Evolutionary conservation across 768 basidiomycete genomes (phyloP).

Genomic region (Serendipita sp.): DNA sequence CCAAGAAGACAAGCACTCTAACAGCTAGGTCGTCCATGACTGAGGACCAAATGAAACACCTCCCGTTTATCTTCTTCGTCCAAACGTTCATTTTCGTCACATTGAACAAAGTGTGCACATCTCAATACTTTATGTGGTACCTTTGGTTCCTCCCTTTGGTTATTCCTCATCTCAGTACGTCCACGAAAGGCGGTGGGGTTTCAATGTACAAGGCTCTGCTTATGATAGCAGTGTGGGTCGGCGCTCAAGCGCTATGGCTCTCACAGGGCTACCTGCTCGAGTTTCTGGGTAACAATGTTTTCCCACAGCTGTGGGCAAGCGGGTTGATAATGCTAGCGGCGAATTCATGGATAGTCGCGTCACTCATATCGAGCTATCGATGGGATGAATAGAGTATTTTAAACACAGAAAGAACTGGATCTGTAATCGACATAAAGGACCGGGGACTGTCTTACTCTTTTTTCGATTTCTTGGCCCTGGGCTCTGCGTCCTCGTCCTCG

Average conservation of each 20-base stretch:
- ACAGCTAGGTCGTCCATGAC: neutral
- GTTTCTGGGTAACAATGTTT: conserved; percentile 64
- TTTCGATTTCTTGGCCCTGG: conserved; percentile 11
- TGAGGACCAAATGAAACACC: conserved; percentile 27
- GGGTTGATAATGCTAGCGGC: conserved; percentile 57
- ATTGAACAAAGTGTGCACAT: conserved; percentile 98
- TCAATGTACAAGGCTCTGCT: conserved; percentile 26
- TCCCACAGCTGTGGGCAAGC: conserved; percentile 59
- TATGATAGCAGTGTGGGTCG: conserved; percentile 49
- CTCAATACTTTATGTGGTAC: conserved; percentile 98
- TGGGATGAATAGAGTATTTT: neutral
- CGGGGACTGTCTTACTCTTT: conserved; percentile 11
- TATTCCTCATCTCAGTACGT: conserved; percentile 40
- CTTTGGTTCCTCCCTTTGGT: conserved; percentile 74
- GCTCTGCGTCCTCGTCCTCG: conserved; percentile 25
- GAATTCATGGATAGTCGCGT: conserved; percentile 65
- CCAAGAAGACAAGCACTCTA: neutral
- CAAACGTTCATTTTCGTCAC: conserved; percentile 86
- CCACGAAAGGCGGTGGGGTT: conserved; percentile 16
- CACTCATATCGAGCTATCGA: neutral
- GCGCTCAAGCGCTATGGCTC: conserved; percentile 70
- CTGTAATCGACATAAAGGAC: no score
- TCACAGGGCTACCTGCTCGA: conserved; percentile 82
- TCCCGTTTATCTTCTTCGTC: conserved; percentile 77
- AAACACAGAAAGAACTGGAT: no score